Conservation (phyloP, 139 green algal species). For the Asterochloris sp. region DNA sequence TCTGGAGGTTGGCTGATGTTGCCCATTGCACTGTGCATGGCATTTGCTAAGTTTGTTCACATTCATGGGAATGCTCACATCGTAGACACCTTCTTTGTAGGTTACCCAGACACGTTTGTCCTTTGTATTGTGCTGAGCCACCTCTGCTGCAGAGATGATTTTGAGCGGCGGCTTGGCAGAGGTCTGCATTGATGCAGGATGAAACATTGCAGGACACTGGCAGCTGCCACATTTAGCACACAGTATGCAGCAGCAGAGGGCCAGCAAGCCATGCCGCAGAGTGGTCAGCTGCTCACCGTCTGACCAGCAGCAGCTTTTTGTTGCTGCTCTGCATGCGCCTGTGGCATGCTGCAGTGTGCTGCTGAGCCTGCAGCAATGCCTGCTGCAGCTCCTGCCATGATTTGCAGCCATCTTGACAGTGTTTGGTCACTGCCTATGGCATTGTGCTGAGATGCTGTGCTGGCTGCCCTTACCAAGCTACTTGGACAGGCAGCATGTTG, state of each 20-base stretch:
- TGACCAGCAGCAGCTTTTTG: conserved; percentile 11
- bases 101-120: conserved; percentile 82
- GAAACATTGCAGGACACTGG: neutral
- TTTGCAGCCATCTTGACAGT: no score
- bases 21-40: no score
- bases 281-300: neutral
- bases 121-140: conserved; percentile 66
- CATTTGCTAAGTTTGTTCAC: no score
- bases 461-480: no score
- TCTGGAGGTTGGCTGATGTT: no score
- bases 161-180: neutral
- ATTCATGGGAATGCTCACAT: conserved; percentile 41
- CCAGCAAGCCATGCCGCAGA: neutral
- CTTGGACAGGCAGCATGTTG: no score
- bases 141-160: conserved; percentile 45
- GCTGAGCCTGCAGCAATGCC: neutral
- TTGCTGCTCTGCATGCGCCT: neutral
- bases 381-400: neutral
- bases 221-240: neutral
- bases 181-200: neutral
- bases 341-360: neutral
- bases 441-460: no score
- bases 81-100: conserved; percentile 84
- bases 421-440: no score
- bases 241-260: neutral